Evolutionary conservation across 1,139 yeast genomes (phyloP).

Genomic region (Suhomyces anneliseae): DNA sequence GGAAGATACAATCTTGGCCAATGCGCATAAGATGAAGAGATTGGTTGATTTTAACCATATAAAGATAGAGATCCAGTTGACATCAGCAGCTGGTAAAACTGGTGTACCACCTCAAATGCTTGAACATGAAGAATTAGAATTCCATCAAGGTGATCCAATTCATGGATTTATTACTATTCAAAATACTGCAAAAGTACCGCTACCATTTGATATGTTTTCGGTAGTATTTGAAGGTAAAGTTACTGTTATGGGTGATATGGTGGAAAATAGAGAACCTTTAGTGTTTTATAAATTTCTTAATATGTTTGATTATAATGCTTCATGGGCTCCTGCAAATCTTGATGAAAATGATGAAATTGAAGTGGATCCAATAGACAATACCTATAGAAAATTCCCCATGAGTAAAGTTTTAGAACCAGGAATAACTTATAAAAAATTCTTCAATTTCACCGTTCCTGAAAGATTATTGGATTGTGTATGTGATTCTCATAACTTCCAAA

Average conservation of each 20-base stretch:
- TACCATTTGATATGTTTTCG: conserved; percentile 57
- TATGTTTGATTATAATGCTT: conserved; percentile 30
- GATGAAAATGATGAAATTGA: conserved; percentile 22
- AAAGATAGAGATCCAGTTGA: conserved; percentile 19
- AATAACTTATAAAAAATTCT: conserved; percentile 40
- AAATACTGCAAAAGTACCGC: conserved; percentile 38
- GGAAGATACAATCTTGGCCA: conserved; percentile 28
- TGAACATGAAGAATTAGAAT: conserved; percentile 19
- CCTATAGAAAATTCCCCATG: conserved; percentile 27
- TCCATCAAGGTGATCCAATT: conserved; percentile 27
- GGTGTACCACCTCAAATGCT: conserved; percentile 18
- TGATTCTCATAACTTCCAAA: conserved; percentile 32
- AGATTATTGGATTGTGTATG: conserved; percentile 39
- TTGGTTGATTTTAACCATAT: conserved; percentile 18
- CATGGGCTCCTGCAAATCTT: conserved; percentile 21
- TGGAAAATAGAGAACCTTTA: conserved; percentile 13
- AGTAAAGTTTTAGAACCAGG: conserved; percentile 33
- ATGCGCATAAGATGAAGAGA: conserved; percentile 24
- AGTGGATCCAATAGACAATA: conserved; percentile 36
- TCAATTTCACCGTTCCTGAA: conserved; percentile 41
- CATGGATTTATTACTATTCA: conserved; percentile 52
- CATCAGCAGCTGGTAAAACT: conserved; percentile 16
- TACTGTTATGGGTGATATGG: conserved; percentile 13
- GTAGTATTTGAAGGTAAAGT: conserved; percentile 56
- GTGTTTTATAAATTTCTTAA: conserved; percentile 26